phyloP scores from a whole-genome alignment of 345 rosid species.

The Camelina hispida region DNA sequence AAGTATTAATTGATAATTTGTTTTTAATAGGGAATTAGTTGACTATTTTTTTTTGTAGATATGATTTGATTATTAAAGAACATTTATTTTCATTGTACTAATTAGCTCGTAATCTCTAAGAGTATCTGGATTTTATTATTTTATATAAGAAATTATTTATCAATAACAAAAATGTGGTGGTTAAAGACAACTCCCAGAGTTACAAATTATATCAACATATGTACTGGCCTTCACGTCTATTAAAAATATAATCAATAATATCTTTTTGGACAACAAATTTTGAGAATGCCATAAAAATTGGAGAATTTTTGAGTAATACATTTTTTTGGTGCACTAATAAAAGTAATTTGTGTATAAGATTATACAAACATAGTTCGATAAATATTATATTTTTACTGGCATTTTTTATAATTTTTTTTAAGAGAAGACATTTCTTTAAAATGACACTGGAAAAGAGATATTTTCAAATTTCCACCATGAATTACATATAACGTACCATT shows the following conservation, averaged over 20 bases:
- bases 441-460: too few species aligned
- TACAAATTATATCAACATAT: background rate
- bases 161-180: background rate
- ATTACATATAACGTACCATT: too few species aligned
- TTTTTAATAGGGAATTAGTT: background rate
- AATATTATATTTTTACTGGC: too few species aligned
- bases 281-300: too few species aligned
- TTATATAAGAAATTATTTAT: background rate
- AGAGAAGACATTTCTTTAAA: too few species aligned
- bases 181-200: background rate
- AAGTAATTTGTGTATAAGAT: too few species aligned
- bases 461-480: too few species aligned
- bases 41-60: background rate
- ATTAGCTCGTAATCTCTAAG: conserved; percentile 25
- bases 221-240: background rate
- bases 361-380: too few species aligned
- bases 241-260: too few species aligned
- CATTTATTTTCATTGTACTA: background rate
- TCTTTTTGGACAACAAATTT: background rate
- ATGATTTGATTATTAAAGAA: conserved; percentile 6
- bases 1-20: background rate
- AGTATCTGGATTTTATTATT: background rate
- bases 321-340: too few species aligned
- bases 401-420: too few species aligned
- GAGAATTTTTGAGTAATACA: too few species aligned